Conservation (phyloP, 1,139 yeast genomes). For the Yamadazyma friedrichii region DNA sequence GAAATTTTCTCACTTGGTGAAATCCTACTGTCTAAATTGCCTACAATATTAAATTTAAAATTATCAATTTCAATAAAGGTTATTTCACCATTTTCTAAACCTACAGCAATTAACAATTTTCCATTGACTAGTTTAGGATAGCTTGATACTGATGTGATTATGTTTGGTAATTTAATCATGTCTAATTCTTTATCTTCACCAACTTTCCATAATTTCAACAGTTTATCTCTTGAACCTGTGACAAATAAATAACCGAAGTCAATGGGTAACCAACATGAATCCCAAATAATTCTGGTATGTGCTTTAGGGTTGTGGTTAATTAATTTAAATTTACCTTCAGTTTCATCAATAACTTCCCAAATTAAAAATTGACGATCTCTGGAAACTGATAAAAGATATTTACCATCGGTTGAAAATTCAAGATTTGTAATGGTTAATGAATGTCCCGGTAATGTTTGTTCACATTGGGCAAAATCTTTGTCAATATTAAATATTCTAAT, state of each 20-base stretch:
- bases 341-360: conserved; percentile 57
- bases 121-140: conserved; percentile 23
- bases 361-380: conserved; percentile 86
- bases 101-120: conserved; percentile 53
- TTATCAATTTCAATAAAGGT: conserved; percentile 13
- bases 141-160: conserved; percentile 76
- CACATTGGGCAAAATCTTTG: conserved; percentile 40
- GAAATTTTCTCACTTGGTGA: conserved; percentile 64
- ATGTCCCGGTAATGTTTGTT: conserved; percentile 55
- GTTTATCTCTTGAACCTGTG: conserved; percentile 87
- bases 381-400: conserved; percentile 73
- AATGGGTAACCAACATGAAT: conserved; percentile 77
- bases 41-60: conserved; percentile 24
- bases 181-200: conserved; percentile 26
- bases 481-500: conserved; percentile 68
- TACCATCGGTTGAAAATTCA: conserved; percentile 71
- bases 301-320: conserved; percentile 62
- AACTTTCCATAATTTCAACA: conserved; percentile 68
- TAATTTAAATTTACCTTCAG: conserved; percentile 39
- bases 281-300: conserved; percentile 94
- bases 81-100: conserved; percentile 60
- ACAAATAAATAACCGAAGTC: conserved; percentile 45
- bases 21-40: conserved; percentile 30
- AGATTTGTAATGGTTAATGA: conserved; percentile 82
- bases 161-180: conserved; percentile 41